Conservation (phyloP, 495 filamentous ascomycete genomes). For the Neurospora sp. region DNA sequence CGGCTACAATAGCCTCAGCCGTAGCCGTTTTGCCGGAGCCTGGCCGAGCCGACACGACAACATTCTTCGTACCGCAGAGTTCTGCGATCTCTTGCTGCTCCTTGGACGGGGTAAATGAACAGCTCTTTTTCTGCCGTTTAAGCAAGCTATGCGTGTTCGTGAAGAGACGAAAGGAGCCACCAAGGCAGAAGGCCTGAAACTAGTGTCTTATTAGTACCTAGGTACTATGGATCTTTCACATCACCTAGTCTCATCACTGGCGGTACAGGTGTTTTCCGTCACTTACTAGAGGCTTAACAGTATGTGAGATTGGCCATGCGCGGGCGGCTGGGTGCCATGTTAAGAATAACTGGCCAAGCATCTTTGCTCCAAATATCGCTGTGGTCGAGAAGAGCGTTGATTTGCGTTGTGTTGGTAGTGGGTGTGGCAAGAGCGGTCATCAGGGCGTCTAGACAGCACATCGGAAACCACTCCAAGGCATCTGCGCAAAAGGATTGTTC, state of each 20-base stretch:
- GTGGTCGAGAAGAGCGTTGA: not conserved
- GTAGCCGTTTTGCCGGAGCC: constrained; percentile 4
- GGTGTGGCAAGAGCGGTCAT: not conserved
- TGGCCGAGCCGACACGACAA: constrained; percentile 2
- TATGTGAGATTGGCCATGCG: not conserved
- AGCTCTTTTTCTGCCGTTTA: not conserved
- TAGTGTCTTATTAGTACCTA: not conserved
- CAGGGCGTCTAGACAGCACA: not conserved
- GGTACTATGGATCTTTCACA: not conserved
- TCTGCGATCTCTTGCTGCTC: not conserved
- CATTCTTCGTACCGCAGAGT: constrained; percentile 1
- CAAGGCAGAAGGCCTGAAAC: not conserved
- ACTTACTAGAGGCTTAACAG: not conserved
- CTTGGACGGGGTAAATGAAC: constrained; percentile 1
- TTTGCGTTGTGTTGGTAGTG: not conserved
- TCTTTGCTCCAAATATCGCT: not conserved
- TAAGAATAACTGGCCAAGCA: not conserved
- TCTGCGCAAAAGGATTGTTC: too few species aligned
- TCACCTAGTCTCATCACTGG: not conserved
- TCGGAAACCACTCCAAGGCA: not conserved
- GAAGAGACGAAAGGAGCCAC: not conserved
- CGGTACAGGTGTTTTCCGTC: not conserved
- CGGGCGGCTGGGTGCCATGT: not conserved
- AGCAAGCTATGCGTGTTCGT: not conserved
- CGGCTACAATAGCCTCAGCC: constrained; percentile 4